Evolutionary conservation across 345 rosid species (phyloP).

Genomic region (Cochlearia excelsa): DNA sequence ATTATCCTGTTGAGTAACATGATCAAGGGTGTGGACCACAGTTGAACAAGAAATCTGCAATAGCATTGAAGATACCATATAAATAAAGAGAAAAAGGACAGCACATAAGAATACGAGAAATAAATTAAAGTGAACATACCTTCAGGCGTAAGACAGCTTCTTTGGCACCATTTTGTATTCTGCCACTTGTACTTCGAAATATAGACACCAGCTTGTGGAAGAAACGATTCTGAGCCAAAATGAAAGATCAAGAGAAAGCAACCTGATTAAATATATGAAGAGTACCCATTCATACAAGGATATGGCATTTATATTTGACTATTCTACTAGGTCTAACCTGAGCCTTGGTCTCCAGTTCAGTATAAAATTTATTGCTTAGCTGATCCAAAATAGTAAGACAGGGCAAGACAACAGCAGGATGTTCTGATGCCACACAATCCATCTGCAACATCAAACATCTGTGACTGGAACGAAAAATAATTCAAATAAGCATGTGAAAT

Average conservation of each 20-base stretch:
- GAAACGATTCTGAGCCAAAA: constrained; percentile 57
- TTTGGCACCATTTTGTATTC: constrained; percentile 63
- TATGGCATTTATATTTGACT: constrained; percentile 1
- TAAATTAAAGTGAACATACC: constrained; percentile 40
- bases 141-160: constrained; percentile 73
- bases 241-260: constrained; percentile 16
- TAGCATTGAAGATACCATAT: constrained; percentile 23
- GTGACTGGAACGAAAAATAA: constrained; percentile 15
- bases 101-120: constrained; percentile 6
- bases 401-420: constrained; percentile 57
- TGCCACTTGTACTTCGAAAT: constrained; percentile 51
- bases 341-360: constrained; percentile 46
- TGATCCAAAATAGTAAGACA: constrained; percentile 64
- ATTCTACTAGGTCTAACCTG: constrained; percentile 55
- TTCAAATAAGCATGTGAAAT: constrained; percentile 13
- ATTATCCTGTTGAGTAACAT: constrained; percentile 42
- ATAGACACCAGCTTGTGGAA: constrained; percentile 58
- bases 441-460: constrained; percentile 50
- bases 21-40: constrained; percentile 52
- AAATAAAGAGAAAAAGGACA: not conserved
- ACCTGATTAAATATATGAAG: constrained; percentile 1
- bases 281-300: constrained; percentile 5
- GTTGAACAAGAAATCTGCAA: constrained; percentile 66
- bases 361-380: constrained; percentile 49
- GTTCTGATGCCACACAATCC: constrained; percentile 47